A percentile compares a stretch with the other conserved stretches of the same genome.
These are phyloP conservation scores for Aspergillus oerlinghausenensis DNA, from an alignment of 2,329 filamentous ascomycete species.

Conservation along the genomic window DNA sequence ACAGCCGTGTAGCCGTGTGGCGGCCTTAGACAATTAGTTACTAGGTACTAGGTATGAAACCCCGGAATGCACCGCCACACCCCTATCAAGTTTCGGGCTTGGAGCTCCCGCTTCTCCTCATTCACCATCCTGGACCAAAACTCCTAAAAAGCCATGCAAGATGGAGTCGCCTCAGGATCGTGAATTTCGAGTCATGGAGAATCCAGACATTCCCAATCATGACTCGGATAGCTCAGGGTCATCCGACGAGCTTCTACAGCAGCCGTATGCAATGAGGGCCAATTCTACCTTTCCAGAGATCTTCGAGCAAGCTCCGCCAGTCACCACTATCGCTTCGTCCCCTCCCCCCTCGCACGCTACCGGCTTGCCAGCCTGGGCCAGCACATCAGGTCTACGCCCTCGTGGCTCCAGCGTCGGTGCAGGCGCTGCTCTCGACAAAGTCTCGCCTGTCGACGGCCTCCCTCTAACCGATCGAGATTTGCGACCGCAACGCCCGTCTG, in stretches of 20 bases:
- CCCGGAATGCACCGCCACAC: slow-evolving; percentile 23
- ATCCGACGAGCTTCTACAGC: slow-evolving; percentile 37
- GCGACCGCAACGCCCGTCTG: slow-evolving; percentile 62
- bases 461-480: slow-evolving; percentile 29
- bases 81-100: slow-evolving; percentile 19
- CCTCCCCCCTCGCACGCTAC: slow-evolving; percentile 25
- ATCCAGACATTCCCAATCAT: slow-evolving; percentile 35
- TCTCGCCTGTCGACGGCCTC: slow-evolving; percentile 23
- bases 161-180: slow-evolving; percentile 19
- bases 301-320: slow-evolving; percentile 29
- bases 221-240: slow-evolving; percentile 41
- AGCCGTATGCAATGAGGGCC: slow-evolving; percentile 29
- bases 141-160: neutral
- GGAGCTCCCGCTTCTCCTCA: slow-evolving; percentile 8
- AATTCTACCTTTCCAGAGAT: slow-evolving; percentile 28
- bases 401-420: slow-evolving; percentile 42
- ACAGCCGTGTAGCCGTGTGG: neutral
- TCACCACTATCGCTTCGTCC: slow-evolving; percentile 31
- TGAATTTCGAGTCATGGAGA: slow-evolving; percentile 38
- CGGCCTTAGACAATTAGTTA: neutral
- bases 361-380: slow-evolving; percentile 32
- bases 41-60: neutral
- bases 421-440: slow-evolving; percentile 40
- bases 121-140: slow-evolving; percentile 9
- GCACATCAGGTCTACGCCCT: slow-evolving; percentile 33